These are phyloP conservation scores for Thecamonas trahens DNA, from an alignment of 78 protist species.

Conservation along the genomic window DNA sequence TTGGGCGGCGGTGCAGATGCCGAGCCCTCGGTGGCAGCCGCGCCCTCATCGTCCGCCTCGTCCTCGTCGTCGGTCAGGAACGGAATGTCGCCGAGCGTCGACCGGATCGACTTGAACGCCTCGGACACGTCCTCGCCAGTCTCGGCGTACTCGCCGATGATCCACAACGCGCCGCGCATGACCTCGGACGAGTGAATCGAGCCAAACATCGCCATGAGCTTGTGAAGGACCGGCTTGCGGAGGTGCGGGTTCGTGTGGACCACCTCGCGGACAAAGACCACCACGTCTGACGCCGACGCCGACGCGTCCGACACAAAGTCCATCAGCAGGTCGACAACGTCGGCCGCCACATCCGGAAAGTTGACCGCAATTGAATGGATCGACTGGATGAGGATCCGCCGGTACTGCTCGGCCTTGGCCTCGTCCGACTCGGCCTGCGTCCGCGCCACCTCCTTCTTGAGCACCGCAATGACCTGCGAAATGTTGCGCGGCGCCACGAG, in stretches of 20 bases:
- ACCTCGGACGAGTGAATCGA: constrained; percentile 46
- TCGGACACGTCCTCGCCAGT: constrained; percentile 37
- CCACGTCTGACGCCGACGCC: constrained; percentile 64
- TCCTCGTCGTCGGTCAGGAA: neutral
- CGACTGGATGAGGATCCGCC: constrained; percentile 69
- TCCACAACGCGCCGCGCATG: constrained; percentile 80
- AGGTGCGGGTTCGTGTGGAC: constrained; percentile 72
- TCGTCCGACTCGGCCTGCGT: neutral
- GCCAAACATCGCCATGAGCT: constrained; percentile 45
- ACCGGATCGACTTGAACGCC: constrained; percentile 39
- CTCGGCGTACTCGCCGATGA: constrained; percentile 66
- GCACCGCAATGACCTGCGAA: constrained; percentile 11
- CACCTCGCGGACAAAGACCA: constrained; percentile 65
- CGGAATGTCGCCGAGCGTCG: too few species aligned
- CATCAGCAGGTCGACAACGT: constrained; percentile 82
- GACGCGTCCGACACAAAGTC: constrained; percentile 69
- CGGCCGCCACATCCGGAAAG: constrained; percentile 79
- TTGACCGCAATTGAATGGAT: constrained; percentile 79
- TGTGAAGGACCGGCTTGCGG: constrained; percentile 31
- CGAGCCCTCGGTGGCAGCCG: neutral
- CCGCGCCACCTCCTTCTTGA: constrained; percentile 1
- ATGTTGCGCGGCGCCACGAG: constrained; percentile 49
- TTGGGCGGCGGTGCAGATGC: neutral
- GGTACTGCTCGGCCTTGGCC: constrained; percentile 52
- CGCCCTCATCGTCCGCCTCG: constrained; percentile 22